A percentile compares a stretch with the other conserved stretches of the same genome.
These are phyloP conservation scores for Ophiostoma triangulosporum DNA, from an alignment of 2,329 filamentous ascomycete genomes.

Conservation along the genomic window DNA sequence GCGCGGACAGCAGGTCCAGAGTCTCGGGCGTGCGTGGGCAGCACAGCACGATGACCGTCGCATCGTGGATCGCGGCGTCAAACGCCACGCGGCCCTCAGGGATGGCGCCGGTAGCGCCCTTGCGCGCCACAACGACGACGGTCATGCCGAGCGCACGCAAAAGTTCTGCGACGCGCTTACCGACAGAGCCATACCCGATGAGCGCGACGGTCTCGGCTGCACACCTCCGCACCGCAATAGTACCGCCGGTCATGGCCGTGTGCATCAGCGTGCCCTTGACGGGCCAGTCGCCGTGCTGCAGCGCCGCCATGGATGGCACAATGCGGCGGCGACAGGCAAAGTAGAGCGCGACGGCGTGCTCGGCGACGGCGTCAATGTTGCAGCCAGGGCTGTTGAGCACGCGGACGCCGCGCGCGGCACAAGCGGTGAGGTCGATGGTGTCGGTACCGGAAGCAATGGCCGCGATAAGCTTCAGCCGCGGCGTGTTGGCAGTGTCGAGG, in stretches of 20 bases:
- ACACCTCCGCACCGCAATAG: constrained; percentile 7
- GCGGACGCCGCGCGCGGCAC: constrained; percentile 15
- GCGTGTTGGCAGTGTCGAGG: constrained; percentile 15
- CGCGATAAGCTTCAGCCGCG: constrained; percentile 19
- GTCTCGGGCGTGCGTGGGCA: constrained; percentile 20
- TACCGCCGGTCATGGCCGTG: neutral
- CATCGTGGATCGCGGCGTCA: constrained; percentile 16
- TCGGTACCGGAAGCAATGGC: constrained; percentile 19
- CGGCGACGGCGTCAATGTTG: constrained; percentile 19
- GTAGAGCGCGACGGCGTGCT: constrained; percentile 18
- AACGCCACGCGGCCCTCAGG: constrained; percentile 16
- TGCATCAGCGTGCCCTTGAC: constrained; percentile 15
- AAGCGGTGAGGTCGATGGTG: constrained; percentile 12
- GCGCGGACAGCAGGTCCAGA: constrained; percentile 13
- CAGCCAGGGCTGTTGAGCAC: constrained; percentile 18
- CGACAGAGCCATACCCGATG: constrained; percentile 23
- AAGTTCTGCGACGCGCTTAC: constrained; percentile 19
- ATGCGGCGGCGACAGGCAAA: constrained; percentile 22
- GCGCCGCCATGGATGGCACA: constrained; percentile 18
- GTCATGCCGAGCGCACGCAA: constrained; percentile 20
- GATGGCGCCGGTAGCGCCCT: constrained; percentile 3
- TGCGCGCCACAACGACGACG: constrained; percentile 15
- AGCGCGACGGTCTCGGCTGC: constrained; percentile 17
- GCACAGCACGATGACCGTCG: constrained; percentile 19
- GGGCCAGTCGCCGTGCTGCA: constrained; percentile 15